Evolutionary conservation across 2,329 filamentous ascomycete species (phyloP), one percentile per base, ranked within the genome.

Genomic region (Westerdykella aurantiaca): DNA sequence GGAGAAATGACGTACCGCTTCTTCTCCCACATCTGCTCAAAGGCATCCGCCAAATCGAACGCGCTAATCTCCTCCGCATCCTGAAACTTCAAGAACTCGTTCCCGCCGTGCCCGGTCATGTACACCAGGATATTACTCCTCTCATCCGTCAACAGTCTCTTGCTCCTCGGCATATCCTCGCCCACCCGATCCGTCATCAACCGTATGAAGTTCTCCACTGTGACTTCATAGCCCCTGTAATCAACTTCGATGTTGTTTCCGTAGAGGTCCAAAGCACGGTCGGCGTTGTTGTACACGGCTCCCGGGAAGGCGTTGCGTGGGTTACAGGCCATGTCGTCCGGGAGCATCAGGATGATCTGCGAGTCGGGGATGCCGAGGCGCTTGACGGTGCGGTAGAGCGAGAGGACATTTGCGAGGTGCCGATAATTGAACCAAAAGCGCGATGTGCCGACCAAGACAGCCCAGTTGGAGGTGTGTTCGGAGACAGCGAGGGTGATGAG

Each of bases 361-460:
- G 88, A 95, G 70, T 98, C 93, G 31, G 93, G 93, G 47, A 98
- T 98, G 38, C 93, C 93, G 31, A 98, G 82, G 11, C 93, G 87
- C 74, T 98, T 98, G 51, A 98, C 93, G 45, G 93, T 98, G 46
- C 93, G 88, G 72, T 98, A 98, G 51, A 98, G 83, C 47, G 91
- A 96, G 48, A 98, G 82, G 14, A 95, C 93, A 72, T 98, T 98
- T 68, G 93, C 90, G 41, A 98, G 84, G 69, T 98, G 93, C 45
- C 93, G 86, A 71, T 98, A 98, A 73, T 98, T 98, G 82, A 98
- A 98, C 93, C 93, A 98, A 77, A 98, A 98, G 42, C 93, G 86
- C 42, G 93, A 98, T 5, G 93, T 98, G 53, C 87, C 93, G 46
- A 98, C 93, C n/a, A 98, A 83, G 49, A 98, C 93, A 9, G 93